These are phyloP conservation scores for Ramaria sp. DNA, from an alignment of 768 basidiomycete genomes.

Conservation along the genomic window DNA sequence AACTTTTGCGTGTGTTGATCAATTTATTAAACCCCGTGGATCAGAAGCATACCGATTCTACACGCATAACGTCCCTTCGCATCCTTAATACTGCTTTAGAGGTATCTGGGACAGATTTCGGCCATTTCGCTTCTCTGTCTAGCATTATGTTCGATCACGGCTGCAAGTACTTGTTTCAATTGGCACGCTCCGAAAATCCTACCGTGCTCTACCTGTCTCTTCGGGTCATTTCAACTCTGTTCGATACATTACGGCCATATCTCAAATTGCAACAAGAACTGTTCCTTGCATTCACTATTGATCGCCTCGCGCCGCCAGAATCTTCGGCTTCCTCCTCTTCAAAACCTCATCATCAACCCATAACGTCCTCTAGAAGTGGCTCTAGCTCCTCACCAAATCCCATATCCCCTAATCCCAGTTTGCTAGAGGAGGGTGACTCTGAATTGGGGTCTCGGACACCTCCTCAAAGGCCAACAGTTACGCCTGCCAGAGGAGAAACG, in stretches of 20 bases:
- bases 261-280: conserved; percentile 94
- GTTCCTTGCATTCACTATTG: conserved; percentile 88
- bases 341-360: conserved; percentile 12
- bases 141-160: conserved; percentile 76
- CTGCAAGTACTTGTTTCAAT: conserved; percentile 95
- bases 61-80: conserved; percentile 77
- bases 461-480: conserved; percentile 43
- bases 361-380: conserved; percentile 6
- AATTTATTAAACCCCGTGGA: conserved; percentile 93
- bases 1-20: conserved; percentile 87
- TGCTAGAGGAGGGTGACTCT: conserved; percentile 38
- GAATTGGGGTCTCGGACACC: conserved; percentile 28
- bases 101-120: conserved; percentile 65
- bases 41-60: conserved; percentile 92
- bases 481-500: conserved; percentile 79
- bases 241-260: conserved; percentile 75
- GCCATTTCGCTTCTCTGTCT: conserved; percentile 66
- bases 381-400: conserved; percentile 11
- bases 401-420: conserved; percentile 40
- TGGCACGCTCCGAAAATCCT: conserved; percentile 83
- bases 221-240: conserved; percentile 78
- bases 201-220: conserved; percentile 71
- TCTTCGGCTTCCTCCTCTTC: conserved; percentile 11
- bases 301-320: conserved; percentile 62
- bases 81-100: conserved; percentile 86